A percentile compares a stretch with the other conserved stretches of the same genome.
Evolutionary conservation across 2,329 filamentous ascomycete genomes (phyloP).

Genomic region (Macrophomina pseudophaseolina): DNA sequence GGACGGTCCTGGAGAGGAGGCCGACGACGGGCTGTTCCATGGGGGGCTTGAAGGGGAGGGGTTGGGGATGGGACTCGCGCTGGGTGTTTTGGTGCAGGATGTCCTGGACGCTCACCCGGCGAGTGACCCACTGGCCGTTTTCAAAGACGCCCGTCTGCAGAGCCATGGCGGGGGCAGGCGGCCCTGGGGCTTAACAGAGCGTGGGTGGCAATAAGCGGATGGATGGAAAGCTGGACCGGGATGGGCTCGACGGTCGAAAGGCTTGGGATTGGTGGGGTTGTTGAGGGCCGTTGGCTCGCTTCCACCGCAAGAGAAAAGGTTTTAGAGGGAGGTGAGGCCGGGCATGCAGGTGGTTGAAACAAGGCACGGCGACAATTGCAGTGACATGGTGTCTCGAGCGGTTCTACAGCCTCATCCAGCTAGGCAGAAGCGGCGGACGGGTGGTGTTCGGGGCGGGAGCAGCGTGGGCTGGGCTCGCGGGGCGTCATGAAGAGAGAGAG

Average conservation of each 20-base stretch:
- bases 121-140: constrained; percentile 43
- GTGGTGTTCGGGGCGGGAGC: constrained; percentile 4
- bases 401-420: constrained; percentile 15
- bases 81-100: constrained; percentile 39
- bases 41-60: constrained; percentile 34
- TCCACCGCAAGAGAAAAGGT: neutral
- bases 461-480: neutral
- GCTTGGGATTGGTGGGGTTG: neutral
- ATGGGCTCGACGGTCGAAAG: neutral
- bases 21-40: constrained; percentile 62
- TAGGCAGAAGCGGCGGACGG: neutral
- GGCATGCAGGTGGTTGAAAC: constrained; percentile 16
- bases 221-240: neutral
- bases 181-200: neutral
- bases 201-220: constrained; percentile 1
- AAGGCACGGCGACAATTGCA: constrained; percentile 23
- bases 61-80: constrained; percentile 34
- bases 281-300: neutral
- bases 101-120: constrained; percentile 48
- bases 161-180: constrained; percentile 27
- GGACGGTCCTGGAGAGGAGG: constrained; percentile 76
- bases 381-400: constrained; percentile 25
- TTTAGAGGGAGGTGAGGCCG: neutral
- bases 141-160: constrained; percentile 33
- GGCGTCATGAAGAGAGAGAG: constrained; percentile 18